phyloP scores from a whole-genome alignment of 495 filamentous ascomycete genomes.

The Xylaria venustula region DNA sequence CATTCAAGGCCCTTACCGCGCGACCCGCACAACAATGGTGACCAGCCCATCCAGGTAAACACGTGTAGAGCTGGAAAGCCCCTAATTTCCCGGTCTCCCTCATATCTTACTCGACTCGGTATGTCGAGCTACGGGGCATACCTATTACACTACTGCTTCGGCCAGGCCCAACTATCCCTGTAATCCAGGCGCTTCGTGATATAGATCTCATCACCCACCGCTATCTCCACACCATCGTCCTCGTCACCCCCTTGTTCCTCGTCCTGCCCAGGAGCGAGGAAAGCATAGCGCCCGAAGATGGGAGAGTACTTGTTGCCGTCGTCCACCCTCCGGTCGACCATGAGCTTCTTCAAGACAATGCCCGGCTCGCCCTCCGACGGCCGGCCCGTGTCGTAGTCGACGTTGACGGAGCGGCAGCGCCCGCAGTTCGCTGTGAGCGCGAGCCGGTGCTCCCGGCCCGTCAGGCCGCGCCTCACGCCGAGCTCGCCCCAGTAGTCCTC shows the following conservation, averaged over 20 bases:
- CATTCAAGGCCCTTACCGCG: too few relatives aligned
- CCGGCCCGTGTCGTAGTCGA: constrained; percentile 76
- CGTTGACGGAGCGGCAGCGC: constrained; percentile 77
- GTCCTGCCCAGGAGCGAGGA: constrained; percentile 38
- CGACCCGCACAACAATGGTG: too few relatives aligned
- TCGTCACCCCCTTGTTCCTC: background rate
- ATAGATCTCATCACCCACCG: constrained; percentile 68
- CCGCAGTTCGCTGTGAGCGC: constrained; percentile 74
- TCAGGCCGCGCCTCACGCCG: constrained; percentile 29
- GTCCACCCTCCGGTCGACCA: constrained; percentile 78
- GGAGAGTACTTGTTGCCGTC: constrained; percentile 69
- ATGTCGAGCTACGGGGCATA: too few relatives aligned
- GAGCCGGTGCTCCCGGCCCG: constrained; percentile 42
- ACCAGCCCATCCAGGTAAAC: too few relatives aligned
- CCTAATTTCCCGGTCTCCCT: too few relatives aligned
- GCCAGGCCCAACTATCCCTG: constrained; percentile 55
- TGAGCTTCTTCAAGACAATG: constrained; percentile 69
- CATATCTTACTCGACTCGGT: too few relatives aligned
- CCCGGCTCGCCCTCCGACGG: constrained; percentile 63
- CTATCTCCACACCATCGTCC: constrained; percentile 37
- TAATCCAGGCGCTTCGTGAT: constrained; percentile 59
- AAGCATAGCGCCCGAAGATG: constrained; percentile 82
- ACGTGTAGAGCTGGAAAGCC: too few relatives aligned
- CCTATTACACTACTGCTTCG: constrained; percentile 2
- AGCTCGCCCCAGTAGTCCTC: constrained; percentile 87